phyloP scores from a whole-genome alignment of 495 filamentous ascomycete genomes.

The Aspergillus diversus region DNA sequence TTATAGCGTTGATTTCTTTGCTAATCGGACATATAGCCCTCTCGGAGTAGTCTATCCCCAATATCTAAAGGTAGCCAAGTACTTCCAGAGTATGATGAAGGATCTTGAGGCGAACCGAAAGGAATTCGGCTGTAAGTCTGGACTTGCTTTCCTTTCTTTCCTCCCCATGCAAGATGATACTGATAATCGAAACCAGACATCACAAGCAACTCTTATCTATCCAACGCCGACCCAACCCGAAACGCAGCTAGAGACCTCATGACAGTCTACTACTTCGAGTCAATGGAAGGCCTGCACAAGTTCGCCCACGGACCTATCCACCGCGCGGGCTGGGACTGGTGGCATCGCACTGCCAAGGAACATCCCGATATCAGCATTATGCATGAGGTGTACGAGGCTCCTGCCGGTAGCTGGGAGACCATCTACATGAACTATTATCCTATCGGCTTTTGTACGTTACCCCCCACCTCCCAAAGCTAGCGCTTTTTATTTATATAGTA shows the following conservation, averaged over 20 bases:
- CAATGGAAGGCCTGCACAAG: constrained; percentile 8
- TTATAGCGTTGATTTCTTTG: not conserved
- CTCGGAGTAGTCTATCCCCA: constrained; percentile 4
- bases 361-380: constrained; percentile 12
- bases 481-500: too few relatives aligned
- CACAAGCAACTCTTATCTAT: constrained; percentile 10
- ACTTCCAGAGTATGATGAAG: not conserved
- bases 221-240: constrained; percentile 3
- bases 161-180: not conserved
- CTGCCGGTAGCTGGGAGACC: constrained; percentile 10
- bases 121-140: constrained; percentile 8
- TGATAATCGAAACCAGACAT: constrained; percentile 5
- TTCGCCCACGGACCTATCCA: constrained; percentile 13
- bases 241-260: constrained; percentile 10
- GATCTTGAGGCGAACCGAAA: constrained; percentile 12
- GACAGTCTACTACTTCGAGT: constrained; percentile 13
- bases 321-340: constrained; percentile 17
- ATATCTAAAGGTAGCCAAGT: not conserved
- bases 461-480: too few relatives aligned
- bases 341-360: constrained; percentile 8
- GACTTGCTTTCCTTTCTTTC: not conserved
- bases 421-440: constrained; percentile 13
- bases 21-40: not conserved
- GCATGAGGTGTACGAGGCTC: constrained; percentile 15
- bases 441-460: constrained; percentile 6